Conservation (phyloP, 495 filamentous ascomycete species). For the Neurospora sp. region DNA sequence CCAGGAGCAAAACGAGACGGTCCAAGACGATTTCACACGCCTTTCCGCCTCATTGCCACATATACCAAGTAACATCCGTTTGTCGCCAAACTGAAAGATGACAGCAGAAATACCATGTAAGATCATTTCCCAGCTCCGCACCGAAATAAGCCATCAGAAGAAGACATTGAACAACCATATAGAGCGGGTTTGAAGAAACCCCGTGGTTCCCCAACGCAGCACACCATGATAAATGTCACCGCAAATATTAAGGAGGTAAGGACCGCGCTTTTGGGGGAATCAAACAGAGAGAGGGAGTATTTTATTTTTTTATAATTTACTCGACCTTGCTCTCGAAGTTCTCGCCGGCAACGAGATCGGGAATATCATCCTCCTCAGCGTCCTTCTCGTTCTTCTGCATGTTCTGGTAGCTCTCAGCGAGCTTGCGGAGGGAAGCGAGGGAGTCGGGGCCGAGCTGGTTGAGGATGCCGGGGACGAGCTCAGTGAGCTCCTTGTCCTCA, state of each 20-base stretch:
- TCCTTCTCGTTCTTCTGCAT: conserved; percentile 95
- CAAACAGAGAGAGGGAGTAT: conserved; percentile 1
- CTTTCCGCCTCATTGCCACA: background rate
- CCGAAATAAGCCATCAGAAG: background rate
- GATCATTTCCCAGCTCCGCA: background rate
- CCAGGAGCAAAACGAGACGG: background rate
- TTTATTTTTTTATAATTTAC: conserved; percentile 39
- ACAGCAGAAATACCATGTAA: background rate
- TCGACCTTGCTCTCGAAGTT: conserved; percentile 96
- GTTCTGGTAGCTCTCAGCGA: conserved; percentile 98
- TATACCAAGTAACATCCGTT: background rate
- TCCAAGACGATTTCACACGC: background rate
- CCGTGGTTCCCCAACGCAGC: background rate
- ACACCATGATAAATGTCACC: background rate
- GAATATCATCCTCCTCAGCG: conserved; percentile 78
- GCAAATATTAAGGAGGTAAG: background rate
- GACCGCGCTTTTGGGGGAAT: conserved; percentile 1
- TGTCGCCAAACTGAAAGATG: background rate
- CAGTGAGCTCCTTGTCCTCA: conserved; percentile 98
- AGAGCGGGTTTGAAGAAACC: background rate
- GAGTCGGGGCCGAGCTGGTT: conserved; percentile 98
- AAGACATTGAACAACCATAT: background rate
- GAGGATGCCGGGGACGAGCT: conserved; percentile 97
- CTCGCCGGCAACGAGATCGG: conserved; percentile 89
- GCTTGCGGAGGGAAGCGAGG: conserved; percentile 93